Conservation (phyloP, 2,329 filamentous ascomycete species). For the Claviceps sp. region DNA sequence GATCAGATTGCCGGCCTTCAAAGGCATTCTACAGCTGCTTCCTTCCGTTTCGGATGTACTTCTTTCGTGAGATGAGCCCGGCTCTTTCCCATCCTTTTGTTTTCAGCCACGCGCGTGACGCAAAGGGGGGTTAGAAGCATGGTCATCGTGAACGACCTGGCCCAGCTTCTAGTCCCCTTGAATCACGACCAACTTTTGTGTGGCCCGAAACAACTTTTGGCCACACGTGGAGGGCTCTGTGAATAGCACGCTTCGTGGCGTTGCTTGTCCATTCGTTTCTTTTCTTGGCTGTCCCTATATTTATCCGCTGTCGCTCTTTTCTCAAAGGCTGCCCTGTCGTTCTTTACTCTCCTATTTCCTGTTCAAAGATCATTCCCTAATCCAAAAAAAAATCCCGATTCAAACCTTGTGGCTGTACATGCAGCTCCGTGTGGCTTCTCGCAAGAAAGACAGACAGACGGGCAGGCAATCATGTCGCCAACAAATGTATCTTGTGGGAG, state of each 20-base stretch:
- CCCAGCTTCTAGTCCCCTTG: not conserved
- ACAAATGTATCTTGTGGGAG: conserved; percentile 16
- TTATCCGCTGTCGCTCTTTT: conserved; percentile 4
- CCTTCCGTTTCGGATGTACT: conserved; percentile 1
- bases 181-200: conserved; percentile 1
- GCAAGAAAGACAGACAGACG: not conserved
- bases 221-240: not conserved
- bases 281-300: not conserved
- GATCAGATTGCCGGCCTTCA: not conserved
- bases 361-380: not conserved
- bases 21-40: not conserved
- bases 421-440: too few species aligned
- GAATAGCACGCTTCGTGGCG: conserved; percentile 1
- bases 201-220: not conserved
- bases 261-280: conserved; percentile 6
- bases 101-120: conserved; percentile 5
- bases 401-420: too few species aligned
- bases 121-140: conserved; percentile 4
- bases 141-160: conserved; percentile 1
- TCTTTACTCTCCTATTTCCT: not conserved
- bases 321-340: not conserved
- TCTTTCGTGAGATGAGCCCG: conserved; percentile 3
- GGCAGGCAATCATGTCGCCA: conserved; percentile 13
- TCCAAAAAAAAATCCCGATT: too few species aligned
- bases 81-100: conserved; percentile 4